These are phyloP conservation scores for Salix viminalis DNA, from an alignment of 345 rosid species.

Conservation along the genomic window DNA sequence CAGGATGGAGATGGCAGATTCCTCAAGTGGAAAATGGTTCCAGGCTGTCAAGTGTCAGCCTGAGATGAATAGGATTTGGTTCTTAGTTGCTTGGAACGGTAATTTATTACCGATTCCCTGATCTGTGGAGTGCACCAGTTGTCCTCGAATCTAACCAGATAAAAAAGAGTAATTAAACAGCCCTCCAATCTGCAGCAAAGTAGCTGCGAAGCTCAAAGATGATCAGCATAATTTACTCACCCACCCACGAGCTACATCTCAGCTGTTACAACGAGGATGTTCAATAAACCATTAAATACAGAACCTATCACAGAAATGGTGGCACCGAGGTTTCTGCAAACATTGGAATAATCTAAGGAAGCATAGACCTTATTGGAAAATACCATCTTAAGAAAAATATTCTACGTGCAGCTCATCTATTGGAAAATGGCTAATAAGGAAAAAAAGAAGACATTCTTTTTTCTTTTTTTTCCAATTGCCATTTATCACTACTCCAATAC, in stretches of 20 bases:
- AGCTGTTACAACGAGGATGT: neutral
- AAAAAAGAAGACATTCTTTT: neutral
- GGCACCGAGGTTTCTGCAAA: neutral
- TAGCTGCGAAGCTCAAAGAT: neutral
- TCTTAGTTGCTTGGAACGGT: too few species aligned
- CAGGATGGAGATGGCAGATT: neutral
- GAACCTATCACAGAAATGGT: neutral
- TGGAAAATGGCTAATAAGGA: neutral
- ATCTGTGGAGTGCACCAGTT: too few species aligned
- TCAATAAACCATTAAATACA: neutral
- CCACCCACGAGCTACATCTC: neutral
- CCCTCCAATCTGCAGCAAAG: neutral
- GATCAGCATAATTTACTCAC: neutral
- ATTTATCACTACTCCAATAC: slow-evolving; percentile 1
- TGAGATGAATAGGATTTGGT: neutral
- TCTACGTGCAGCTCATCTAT: neutral
- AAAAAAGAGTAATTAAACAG: neutral
- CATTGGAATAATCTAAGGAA: neutral
- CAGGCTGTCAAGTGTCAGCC: neutral
- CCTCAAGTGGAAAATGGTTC: neutral
- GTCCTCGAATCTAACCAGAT: too few species aligned
- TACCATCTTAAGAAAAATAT: neutral
- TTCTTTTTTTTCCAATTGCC: neutral
- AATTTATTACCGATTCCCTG: too few species aligned
- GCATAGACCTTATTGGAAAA: neutral